Evolutionary conservation across 495 filamentous ascomycete genomes (phyloP).

Genomic region (Halenospora varia): DNA sequence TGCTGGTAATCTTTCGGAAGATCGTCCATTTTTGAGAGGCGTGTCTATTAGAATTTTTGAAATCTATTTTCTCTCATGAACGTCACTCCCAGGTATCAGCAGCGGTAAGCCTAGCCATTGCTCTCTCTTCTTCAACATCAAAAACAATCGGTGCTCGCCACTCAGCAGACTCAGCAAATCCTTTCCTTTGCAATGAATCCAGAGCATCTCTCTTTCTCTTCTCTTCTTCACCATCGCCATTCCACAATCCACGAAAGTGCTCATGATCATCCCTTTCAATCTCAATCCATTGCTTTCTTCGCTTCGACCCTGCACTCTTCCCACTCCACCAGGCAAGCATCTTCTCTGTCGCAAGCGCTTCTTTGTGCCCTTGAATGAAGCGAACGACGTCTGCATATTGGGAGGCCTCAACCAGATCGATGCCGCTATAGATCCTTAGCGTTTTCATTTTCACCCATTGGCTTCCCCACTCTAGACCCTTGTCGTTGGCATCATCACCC

Average conservation of each 20-base stretch:
- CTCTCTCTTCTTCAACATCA: background rate
- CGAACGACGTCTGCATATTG: background rate
- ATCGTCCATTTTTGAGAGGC: too few species aligned
- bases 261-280: constrained; percentile 15
- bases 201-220: constrained; percentile 13
- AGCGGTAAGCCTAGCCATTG: background rate
- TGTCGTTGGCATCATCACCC: constrained; percentile 3
- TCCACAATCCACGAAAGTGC: constrained; percentile 14
- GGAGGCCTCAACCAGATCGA: constrained; percentile 2
- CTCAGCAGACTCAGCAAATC: background rate
- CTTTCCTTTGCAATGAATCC: constrained; percentile 3
- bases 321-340: constrained; percentile 3
- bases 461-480: constrained; percentile 20
- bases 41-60: too few species aligned
- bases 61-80: background rate
- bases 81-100: background rate
- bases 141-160: background rate
- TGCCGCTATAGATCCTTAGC: constrained; percentile 3
- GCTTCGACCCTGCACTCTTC: background rate
- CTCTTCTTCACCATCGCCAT: constrained; percentile 2
- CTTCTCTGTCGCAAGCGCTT: constrained; percentile 3
- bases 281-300: constrained; percentile 10
- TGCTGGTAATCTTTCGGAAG: too few species aligned
- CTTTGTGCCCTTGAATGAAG: constrained; percentile 6
- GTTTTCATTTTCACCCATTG: constrained; percentile 15